Evolutionary conservation across 2,329 filamentous ascomycete species (phyloP), one percentile per base, ranked within the genome.

Genomic region (Aspergillus tanneri): DNA sequence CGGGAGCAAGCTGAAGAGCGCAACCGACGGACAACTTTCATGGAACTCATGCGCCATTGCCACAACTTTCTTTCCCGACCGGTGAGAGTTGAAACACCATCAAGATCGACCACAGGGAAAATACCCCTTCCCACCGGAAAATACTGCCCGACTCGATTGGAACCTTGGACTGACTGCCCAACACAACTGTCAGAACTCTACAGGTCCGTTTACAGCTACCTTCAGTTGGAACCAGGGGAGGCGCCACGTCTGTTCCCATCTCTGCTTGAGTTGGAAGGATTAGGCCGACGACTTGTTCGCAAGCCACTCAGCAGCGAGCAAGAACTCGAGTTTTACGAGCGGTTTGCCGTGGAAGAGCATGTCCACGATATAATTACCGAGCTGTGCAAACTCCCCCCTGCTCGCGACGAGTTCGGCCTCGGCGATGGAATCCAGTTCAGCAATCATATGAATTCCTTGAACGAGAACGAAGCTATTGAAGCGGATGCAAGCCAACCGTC

Each of bases 41-140:
- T 21, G 36, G 54, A 60, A 40, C 50, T 62, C 14, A 41, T 64
- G 9, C 51, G 46, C n/a, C 9, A 43, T 40, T 63, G 51, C 37
- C 54, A 64, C 34, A 23, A 54, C 25, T 32, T 59, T 8, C 44
- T 64, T 35, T 65, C 52, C 18, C 39, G 44, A 34, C 47, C 28
- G n/a, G 37, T 66, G 39, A 49, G 48, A 58, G 52, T 59, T 22
- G 53, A 53, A 50, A 50, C 41, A 42, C 56, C 51, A 19, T 55
- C 45, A 47, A 47, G 48, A 41, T 63, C 55, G 25, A 64, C 60
- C 10, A 60, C 53, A 24, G 57, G 57, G n/a, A 50, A 50, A 44
- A 62, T 61, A 24, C 50, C 55, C 1, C 18, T 45, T 28, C 61
- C 56, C 8, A 57, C 43, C 6, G 56, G 57, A 18, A 64, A 64